These are phyloP conservation scores for Hypomontagnella monticulosa DNA, from an alignment of 495 filamentous ascomycete species.

Conservation along the genomic window DNA sequence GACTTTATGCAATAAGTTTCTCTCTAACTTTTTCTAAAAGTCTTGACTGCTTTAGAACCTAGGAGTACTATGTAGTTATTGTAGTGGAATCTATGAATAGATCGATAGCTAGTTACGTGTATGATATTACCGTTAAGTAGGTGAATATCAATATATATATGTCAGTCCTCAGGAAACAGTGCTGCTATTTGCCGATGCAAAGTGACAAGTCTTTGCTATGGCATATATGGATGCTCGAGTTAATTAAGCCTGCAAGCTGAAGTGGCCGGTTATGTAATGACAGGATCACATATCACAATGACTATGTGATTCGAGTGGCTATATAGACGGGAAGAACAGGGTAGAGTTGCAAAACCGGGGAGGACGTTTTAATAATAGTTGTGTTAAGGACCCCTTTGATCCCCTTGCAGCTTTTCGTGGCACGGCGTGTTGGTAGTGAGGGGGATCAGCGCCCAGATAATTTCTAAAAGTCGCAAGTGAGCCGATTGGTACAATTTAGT, in stretches of 20 bases:
- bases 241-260: not conserved
- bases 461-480: constrained; percentile 29
- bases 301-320: constrained; percentile 12
- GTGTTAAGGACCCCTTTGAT: constrained; percentile 28
- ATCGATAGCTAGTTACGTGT: no score
- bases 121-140: not conserved
- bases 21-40: constrained; percentile 20
- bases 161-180: not conserved
- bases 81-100: no score
- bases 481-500: constrained; percentile 42
- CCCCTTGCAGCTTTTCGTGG: constrained; percentile 23
- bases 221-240: not conserved
- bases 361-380: constrained; percentile 35
- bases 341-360: constrained; percentile 24
- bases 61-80: no score
- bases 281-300: constrained; percentile 8
- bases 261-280: not conserved
- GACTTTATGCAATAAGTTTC: constrained; percentile 31
- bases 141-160: not conserved
- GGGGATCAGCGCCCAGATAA: constrained; percentile 13
- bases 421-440: constrained; percentile 1
- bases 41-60: constrained; percentile 3
- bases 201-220: not conserved
- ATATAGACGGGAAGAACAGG: constrained; percentile 11
- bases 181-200: constrained; percentile 9